These are phyloP conservation scores for Exophiala dermatitidis DNA, from an alignment of 2,329 filamentous ascomycete genomes.

Conservation along the genomic window DNA sequence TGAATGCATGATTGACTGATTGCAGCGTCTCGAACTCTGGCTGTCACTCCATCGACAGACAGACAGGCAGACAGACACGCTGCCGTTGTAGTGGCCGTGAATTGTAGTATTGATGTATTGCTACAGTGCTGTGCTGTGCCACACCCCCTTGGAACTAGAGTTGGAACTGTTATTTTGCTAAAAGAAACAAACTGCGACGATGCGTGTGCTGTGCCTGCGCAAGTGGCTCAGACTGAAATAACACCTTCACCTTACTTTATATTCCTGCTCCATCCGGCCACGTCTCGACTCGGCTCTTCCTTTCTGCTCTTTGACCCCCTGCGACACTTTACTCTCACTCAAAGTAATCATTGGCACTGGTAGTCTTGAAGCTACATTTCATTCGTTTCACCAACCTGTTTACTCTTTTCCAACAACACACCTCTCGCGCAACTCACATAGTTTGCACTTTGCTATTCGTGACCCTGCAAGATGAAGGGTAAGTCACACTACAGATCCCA, in stretches of 20 bases:
- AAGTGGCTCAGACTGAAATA: no score
- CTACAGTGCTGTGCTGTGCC: no score
- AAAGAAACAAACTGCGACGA: no score
- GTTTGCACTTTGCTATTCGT: not conserved
- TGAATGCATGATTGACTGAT: no score
- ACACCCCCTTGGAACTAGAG: no score
- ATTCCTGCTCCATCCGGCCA: not conserved
- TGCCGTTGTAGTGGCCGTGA: no score
- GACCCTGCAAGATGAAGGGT: slow-evolving; percentile 39
- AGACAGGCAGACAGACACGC: no score
- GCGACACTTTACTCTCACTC: not conserved
- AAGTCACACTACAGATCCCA: slow-evolving; percentile 23
- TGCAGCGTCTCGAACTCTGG: no score
- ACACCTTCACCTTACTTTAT: not conserved
- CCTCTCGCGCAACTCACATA: not conserved
- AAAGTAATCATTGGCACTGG: not conserved
- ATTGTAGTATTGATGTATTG: no score
- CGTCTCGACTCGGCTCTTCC: not conserved
- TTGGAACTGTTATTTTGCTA: no score
- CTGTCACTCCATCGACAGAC: no score
- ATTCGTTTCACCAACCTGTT: slow-evolving; percentile 9
- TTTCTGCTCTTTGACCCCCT: slow-evolving; percentile 18
- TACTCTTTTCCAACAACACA: not conserved
- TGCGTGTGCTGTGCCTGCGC: no score
- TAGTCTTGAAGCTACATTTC: slow-evolving; percentile 18